Evolutionary conservation across 2,329 filamentous ascomycete species (phyloP), one percentile per base, ranked within the genome.

Genomic region (Neopestalotiopsis sp.): DNA sequence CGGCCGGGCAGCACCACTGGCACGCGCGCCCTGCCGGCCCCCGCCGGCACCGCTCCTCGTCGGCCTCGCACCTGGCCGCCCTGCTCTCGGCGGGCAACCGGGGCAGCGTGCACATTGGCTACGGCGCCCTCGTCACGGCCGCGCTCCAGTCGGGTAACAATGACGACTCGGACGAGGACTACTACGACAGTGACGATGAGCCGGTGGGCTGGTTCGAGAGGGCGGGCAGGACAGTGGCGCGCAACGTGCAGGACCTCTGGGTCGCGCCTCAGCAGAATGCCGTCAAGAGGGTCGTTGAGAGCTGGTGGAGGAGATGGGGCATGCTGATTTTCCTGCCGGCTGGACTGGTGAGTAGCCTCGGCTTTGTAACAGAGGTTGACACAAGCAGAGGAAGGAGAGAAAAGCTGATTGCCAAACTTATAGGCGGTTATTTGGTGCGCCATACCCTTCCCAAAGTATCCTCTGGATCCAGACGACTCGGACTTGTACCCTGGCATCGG

Each of bases 351-450:
- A 75, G 88, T 81, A 28, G 45, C 40, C 60, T 62, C 74, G 69
- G 59, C 24, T 28, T 40, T n/a, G 7, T 65, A 24, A 38, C 20
- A 9, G 17, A 56, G 20, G 24, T 28, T 17, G 49, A 56, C 17
- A 28, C 24, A 30, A 34, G 24, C 14, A 10, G 52, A 58, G 64
- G 1, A 57, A 28, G 49, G 24, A 28, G 24, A 28, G 24, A 28
- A 28, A 56, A 17, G 32, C 30, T 32, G 64, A 24, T 62, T 13
- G n/a, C 9, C 3, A 30, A 28, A 24, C n/a, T 40, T 17, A 24
- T 30, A 90, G 88, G 87, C 88, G 40, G 85, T 91, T 65, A 83
- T 83, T 13, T 92, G 90, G 90, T 91, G 89, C 74, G 86, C 90
- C 3, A 74, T 92, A 61, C 90, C 90, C 0, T 89, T 92, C 70